Evolutionary conservation across 192 early-diverging fungal species (phyloP).

Genomic region (Glomus cerebriforme): DNA sequence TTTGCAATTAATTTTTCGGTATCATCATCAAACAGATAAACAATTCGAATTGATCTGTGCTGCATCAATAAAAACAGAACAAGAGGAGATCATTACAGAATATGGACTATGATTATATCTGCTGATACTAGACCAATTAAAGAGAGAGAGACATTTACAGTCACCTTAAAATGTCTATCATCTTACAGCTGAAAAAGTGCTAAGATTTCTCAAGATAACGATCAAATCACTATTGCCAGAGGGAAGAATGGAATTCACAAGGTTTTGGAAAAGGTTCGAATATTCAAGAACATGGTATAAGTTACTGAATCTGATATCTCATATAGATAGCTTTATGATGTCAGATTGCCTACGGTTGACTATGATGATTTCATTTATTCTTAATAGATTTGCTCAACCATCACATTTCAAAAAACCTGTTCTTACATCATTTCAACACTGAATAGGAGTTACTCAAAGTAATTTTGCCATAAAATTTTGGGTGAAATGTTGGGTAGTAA

Average conservation of each 20-base stretch:
- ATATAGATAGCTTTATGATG: too few species aligned
- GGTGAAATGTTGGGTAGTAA: too few species aligned
- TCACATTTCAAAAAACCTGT: too few species aligned
- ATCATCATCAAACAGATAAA: neutral
- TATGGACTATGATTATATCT: neutral
- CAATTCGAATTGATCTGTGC: neutral
- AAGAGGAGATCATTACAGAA: neutral
- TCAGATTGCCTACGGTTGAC: neutral
- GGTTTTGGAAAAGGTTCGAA: neutral
- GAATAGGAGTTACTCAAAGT: too few species aligned
- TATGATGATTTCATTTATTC: too few species aligned
- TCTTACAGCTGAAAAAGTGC: too few species aligned
- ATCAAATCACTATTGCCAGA: neutral
- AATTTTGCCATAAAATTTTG: too few species aligned
- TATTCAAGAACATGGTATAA: neutral
- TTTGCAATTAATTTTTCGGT: neutral
- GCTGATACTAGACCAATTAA: neutral
- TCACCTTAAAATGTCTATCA: too few species aligned
- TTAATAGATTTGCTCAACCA: too few species aligned
- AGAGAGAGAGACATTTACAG: too few species aligned
- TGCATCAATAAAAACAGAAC: neutral
- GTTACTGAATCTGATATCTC: neutral
- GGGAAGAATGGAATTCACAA: neutral
- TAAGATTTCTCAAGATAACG: neutral
- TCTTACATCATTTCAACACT: too few species aligned